Base-by-base conservation (phyloP, 2,329 filamentous ascomycete genomes). In the Cercospora sojina region DNA sequence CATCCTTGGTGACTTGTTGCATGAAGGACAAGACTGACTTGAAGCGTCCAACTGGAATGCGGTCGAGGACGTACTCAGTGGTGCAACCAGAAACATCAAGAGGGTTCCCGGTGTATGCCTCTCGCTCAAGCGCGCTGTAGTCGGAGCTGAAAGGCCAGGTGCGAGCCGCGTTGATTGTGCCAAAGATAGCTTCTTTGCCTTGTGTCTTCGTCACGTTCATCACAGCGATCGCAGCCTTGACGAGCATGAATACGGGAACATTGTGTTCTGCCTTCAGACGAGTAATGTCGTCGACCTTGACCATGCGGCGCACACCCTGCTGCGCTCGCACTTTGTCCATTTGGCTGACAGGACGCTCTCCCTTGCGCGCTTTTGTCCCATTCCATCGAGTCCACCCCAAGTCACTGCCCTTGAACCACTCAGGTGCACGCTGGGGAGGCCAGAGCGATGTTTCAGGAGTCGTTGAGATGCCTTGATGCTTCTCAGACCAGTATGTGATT, bases 61-160 rank as follows among this genome's bases (percentile, higher is more conserved):
- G 68, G 64, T 77, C 74, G 25, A 77, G 73, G 32, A 76, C 72
- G 63, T 76, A 76, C 51, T 77, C 75, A 18, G 72, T 74, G n/a
- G 75, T 77, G 68, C 74, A 76, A 59, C 75, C 75, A n/a, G 74
- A 75, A 57, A 76, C 73, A 67, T 77, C 74, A 7, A 77, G 71
- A 2, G 75, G 74, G 61, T 77, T 77, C 29, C 70, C 70, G 35
- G 67, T 68, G 69, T 72, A 75, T 4, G 67, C 69, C 53, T 74
- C 73, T 5, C 74, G 69, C 43, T 77, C 74, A 9, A 71, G 64
- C 5, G 69, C 68, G 38, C 65, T 68, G 68, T 74, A 77, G 56
- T 75, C 74, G 3, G 71, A 72, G 56, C 64, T 65, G 65, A 77
- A 77, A 9, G 75, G 75, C 75, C 75, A 77, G 6, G 72, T 73